Base-by-base conservation (phyloP, 2,329 filamentous ascomycete genomes). In the Alternaria postmessia region DNA sequence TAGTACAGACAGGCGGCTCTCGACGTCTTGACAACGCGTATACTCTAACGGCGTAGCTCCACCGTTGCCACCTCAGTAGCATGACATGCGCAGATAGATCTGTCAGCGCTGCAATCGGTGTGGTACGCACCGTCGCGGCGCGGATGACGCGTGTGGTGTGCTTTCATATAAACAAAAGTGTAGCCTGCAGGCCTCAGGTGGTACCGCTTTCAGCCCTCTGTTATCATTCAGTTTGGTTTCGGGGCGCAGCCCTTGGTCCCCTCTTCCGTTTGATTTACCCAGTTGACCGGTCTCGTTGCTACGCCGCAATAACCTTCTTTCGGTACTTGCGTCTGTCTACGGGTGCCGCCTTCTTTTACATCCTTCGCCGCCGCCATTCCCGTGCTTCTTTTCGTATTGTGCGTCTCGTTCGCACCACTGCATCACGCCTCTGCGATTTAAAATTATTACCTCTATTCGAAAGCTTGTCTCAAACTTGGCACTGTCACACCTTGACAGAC, bases 131-230 rank as follows among this genome's bases (percentile, higher is more conserved):
- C 48, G 59, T 59, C 61, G 60, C 61, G 69, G 69, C 67, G 67
- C 58, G 43, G 67, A 68, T 47, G 64, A 59, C 63, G 67, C 70
- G 56, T 64, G 62, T 63, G 65, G 65, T 57, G 67, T 72, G 68
- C 63, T 53, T 65, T 71, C 69, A 73, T 76, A 76, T 75, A 75
- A 42, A 62, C 59, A 57, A 68, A 61, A 64, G 53, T 62, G 69
- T 65, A 67, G 66, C 67, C 71, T 75, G 68, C 73, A 73, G 69
- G 67, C 67, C 63, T 65, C 61, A 67, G 65, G 73, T 75, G 51
- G 66, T 64, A 76, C 74, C 66, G 54, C 57, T 59, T 67, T 67
- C 67, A 68, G 59, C 66, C 66, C 68, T 68, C 52, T 62, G 61
- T 66, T 60, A 54, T 64, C 63, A 55, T 63, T 57, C 61, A 49